Evolutionary conservation across 2,329 filamentous ascomycete species (phyloP).

Genomic region (Pseudocercospora fijiensis): DNA sequence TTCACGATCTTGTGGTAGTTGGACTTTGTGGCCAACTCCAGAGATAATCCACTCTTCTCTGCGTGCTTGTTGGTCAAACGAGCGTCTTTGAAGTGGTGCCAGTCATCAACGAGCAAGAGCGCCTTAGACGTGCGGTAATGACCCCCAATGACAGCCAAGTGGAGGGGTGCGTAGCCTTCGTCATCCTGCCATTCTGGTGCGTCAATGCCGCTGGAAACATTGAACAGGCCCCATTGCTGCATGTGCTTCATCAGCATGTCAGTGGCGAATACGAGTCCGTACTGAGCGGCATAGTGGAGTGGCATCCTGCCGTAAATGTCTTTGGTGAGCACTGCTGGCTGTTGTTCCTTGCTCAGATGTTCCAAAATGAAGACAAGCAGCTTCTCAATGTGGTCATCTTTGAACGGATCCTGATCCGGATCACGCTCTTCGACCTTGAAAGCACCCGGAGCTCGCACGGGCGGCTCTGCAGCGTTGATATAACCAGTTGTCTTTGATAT

Average conservation of each 20-base stretch:
- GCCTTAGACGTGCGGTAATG: slow-evolving; percentile 82
- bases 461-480: slow-evolving; percentile 74
- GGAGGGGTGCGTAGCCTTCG: slow-evolving; percentile 86
- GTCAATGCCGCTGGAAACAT: slow-evolving; percentile 82
- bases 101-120: slow-evolving; percentile 65
- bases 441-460: slow-evolving; percentile 60
- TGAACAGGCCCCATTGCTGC: slow-evolving; percentile 84
- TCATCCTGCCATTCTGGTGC: slow-evolving; percentile 85
- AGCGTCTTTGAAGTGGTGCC: slow-evolving; percentile 27
- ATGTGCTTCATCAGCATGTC: slow-evolving; percentile 83
- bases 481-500: slow-evolving; percentile 64
- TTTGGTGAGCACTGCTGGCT: slow-evolving; percentile 62
- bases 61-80: slow-evolving; percentile 67
- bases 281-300: slow-evolving; percentile 91
- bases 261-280: slow-evolving; percentile 88
- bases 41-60: slow-evolving; percentile 79
- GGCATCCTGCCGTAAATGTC: slow-evolving; percentile 82
- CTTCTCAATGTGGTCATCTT: slow-evolving; percentile 73
- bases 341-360: slow-evolving; percentile 65
- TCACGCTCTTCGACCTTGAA: slow-evolving; percentile 67
- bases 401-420: slow-evolving; percentile 55
- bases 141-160: slow-evolving; percentile 87
- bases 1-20: slow-evolving; percentile 83
- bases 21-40: slow-evolving; percentile 83
- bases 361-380: slow-evolving; percentile 66